phyloP scores from a whole-genome alignment of 1,139 yeast genomes.

The Groenewaldozyma auringiensis region DNA sequence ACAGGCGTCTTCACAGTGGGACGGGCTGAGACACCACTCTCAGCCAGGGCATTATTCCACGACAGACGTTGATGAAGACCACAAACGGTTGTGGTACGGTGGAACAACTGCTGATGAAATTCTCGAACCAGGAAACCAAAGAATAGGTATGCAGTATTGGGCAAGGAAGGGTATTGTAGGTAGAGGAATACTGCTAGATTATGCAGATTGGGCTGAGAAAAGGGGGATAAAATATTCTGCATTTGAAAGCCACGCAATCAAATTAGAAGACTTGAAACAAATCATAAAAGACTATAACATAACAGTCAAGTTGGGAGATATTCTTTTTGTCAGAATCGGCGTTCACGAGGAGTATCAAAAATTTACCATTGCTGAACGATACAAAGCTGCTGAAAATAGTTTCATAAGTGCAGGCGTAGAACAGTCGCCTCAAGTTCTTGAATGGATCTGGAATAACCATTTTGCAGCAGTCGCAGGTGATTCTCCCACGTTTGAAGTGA shows the following conservation, averaged over 20 bases:
- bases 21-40: constrained; percentile 28
- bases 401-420: constrained; percentile 9
- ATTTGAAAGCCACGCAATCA: constrained; percentile 21
- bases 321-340: constrained; percentile 27
- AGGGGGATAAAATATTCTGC: constrained; percentile 22
- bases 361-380: constrained; percentile 4
- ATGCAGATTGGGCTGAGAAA: constrained; percentile 24
- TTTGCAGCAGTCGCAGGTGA: constrained; percentile 23
- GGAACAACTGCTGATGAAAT: constrained; percentile 24
- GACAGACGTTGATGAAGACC: constrained; percentile 1
- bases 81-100: constrained; percentile 20
- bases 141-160: constrained; percentile 28
- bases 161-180: constrained; percentile 29
- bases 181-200: constrained; percentile 30
- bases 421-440: constrained; percentile 6
- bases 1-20: constrained; percentile 31
- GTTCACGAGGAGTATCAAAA: constrained; percentile 18
- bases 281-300: constrained; percentile 21
- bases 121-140: constrained; percentile 10
- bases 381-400: constrained; percentile 3
- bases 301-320: constrained; percentile 24
- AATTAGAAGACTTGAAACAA: constrained; percentile 19
- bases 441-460: constrained; percentile 17
- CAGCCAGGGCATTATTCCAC: constrained; percentile 10
- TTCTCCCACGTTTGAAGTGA: constrained; percentile 17